Conservation (phyloP, 441 rosid genomes). For the Corymbia citriodora region DNA sequence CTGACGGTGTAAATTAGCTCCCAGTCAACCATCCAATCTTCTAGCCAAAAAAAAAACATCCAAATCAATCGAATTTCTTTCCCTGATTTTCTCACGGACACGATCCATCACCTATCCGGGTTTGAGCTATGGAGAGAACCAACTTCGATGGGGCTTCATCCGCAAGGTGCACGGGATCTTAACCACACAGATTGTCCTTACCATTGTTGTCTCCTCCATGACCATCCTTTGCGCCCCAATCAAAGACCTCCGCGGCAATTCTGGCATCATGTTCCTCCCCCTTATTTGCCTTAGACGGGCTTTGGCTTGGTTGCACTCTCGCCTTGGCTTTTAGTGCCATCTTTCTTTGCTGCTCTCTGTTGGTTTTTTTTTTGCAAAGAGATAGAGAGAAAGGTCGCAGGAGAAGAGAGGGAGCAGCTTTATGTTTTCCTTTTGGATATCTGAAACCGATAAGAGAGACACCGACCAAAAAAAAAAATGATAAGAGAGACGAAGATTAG, state of each 20-base stretch:
- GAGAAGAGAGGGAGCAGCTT: not conserved
- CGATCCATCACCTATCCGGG: too few species aligned
- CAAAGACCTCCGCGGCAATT: slow-evolving; percentile 52
- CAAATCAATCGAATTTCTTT: too few species aligned
- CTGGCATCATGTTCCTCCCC: slow-evolving; percentile 45
- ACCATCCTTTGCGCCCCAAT: slow-evolving; percentile 60
- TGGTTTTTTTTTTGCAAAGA: too few species aligned
- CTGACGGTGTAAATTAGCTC: too few species aligned
- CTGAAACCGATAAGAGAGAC: not conserved
- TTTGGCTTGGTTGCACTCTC: not conserved
- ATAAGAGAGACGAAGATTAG: not conserved
- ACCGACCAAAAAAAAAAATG: too few species aligned
- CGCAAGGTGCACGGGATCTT: slow-evolving; percentile 70
- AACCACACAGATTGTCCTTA: slow-evolving; percentile 64
- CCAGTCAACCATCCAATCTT: too few species aligned
- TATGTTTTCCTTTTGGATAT: not conserved
- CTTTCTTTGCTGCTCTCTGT: not conserved
- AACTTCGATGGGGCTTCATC: too few species aligned
- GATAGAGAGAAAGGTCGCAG: not conserved
- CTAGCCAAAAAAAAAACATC: too few species aligned
- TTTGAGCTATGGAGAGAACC: too few species aligned
- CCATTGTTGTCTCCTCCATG: slow-evolving; percentile 60
- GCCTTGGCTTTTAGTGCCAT: not conserved
- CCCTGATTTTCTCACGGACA: too few species aligned
- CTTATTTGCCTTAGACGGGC: not conserved